Evolutionary conservation across 768 basidiomycete species (phyloP), one percentile per base, ranked within the genome.

Genomic region (Tylopilus sp.): DNA sequence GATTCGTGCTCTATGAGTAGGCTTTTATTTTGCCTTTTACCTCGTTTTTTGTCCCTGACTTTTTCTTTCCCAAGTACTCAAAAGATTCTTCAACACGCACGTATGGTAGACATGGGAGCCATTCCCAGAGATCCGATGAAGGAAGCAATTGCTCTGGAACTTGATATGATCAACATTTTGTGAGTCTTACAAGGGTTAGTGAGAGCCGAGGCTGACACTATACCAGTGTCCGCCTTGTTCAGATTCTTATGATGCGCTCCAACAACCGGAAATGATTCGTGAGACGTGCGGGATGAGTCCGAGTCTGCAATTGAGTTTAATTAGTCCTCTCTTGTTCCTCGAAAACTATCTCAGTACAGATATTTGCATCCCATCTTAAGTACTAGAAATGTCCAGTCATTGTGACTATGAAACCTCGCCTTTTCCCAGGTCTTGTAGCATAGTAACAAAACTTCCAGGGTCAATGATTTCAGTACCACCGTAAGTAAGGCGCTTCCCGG

Each of bases 391-490:
- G 74, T 41, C 80, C 79, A 56, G 92, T 67, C 30, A 84, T 37
- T 44, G 45, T 29, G 37, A 1, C 58, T 68, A 77, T n/a, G 62
- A 55, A 54, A 48, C 61, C 7, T 16, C 19, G 24, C 56, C 55
- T 63, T 78, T 82, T 2, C 87, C 87, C 17, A 92, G 71, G 37
- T 74, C 77, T 48, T 83, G 84, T 60, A 98, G 69, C 26, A 87
- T 76, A 29, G 76, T 72, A 19, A 98, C 78, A 66, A 99, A 98
- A 43, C 85, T 84, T 65, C 81, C 84, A 6, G 97, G 97, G 62
- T 92, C 89, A 44, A 97, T 64, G 36, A 99, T 94, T 67, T 98
- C 97, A 17, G 96, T 98, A 19, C 92, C 91, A 17, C 97, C 97
- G 68, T 99, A 99, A 31, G 91, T 89, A 41, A 98, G 83, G 56